These are phyloP conservation scores for Bolboschoenoplectus hybrid DNA, from an alignment of 202 grass and related monocot species.

Conservation along the genomic window DNA sequence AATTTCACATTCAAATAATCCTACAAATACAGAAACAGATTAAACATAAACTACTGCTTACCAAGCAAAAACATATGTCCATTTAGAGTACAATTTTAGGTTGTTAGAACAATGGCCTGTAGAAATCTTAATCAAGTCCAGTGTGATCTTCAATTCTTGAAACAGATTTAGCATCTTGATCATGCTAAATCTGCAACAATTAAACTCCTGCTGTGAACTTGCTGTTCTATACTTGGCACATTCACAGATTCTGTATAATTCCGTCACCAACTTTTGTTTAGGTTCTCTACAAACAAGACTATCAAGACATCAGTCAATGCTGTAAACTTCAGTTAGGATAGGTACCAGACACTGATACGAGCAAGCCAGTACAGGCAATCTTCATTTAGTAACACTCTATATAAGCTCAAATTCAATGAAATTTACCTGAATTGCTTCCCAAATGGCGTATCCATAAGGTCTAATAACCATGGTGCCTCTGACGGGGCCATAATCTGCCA, in stretches of 20 bases:
- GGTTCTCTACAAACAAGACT: neutral
- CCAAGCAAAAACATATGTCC: neutral
- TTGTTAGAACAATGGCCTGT: neutral
- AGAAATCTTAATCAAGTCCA: neutral
- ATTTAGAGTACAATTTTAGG: constrained; percentile 1
- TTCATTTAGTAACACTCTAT: neutral
- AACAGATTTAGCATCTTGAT: neutral
- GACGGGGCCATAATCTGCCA: constrained; percentile 96
- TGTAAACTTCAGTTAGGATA: neutral
- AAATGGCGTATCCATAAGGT: constrained; percentile 92
- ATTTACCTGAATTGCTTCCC: constrained; percentile 86
- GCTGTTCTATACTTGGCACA: neutral
- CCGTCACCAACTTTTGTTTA: neutral
- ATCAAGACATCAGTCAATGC: neutral
- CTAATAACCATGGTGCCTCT: constrained; percentile 96
- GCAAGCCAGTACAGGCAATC: neutral
- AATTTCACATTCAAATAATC: constrained; percentile 97
- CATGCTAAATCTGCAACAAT: neutral
- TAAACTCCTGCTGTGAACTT: neutral
- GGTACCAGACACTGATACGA: constrained; percentile 16
- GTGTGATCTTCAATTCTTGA: neutral
- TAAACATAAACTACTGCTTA: neutral
- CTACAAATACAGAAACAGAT: constrained; percentile 39
- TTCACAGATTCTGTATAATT: too few relatives aligned
- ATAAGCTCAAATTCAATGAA: neutral